These are phyloP conservation scores for Saturnispora serradocipensis DNA, from an alignment of 805 yeast species.

Conservation along the genomic window DNA sequence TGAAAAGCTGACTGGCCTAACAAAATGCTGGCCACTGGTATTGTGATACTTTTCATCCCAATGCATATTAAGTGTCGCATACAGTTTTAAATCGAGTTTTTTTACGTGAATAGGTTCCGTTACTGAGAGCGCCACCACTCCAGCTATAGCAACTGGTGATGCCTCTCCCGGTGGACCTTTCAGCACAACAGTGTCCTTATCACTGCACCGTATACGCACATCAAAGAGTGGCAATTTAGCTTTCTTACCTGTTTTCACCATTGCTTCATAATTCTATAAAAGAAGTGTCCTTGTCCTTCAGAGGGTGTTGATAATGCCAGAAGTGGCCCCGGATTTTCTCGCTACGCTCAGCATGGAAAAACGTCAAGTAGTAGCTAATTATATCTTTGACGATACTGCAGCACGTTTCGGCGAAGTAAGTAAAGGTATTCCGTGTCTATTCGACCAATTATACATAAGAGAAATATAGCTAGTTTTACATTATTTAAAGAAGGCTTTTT, in stretches of 20 bases:
- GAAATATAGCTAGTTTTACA: neutral
- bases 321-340: neutral
- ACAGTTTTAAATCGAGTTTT: constrained; percentile 52
- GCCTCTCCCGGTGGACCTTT: constrained; percentile 77
- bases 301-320: neutral
- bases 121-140: constrained; percentile 67
- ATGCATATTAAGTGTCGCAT: constrained; percentile 56
- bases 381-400: neutral
- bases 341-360: neutral
- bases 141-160: constrained; percentile 63
- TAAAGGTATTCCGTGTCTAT: neutral
- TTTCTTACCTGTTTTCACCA: constrained; percentile 19
- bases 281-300: neutral
- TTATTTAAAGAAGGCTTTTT: constrained; percentile 22
- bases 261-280: neutral
- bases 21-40: constrained; percentile 31
- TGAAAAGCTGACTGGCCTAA: constrained; percentile 44
- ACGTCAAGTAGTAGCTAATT: neutral
- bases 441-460: neutral
- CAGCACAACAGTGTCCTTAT: constrained; percentile 69
- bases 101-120: constrained; percentile 67
- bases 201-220: constrained; percentile 54
- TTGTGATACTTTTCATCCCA: constrained; percentile 50
- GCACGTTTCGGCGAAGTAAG: neutral
- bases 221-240: constrained; percentile 30